Base-by-base conservation (phyloP, 352 stramenopile species). In the Albugo candida region DNA sequence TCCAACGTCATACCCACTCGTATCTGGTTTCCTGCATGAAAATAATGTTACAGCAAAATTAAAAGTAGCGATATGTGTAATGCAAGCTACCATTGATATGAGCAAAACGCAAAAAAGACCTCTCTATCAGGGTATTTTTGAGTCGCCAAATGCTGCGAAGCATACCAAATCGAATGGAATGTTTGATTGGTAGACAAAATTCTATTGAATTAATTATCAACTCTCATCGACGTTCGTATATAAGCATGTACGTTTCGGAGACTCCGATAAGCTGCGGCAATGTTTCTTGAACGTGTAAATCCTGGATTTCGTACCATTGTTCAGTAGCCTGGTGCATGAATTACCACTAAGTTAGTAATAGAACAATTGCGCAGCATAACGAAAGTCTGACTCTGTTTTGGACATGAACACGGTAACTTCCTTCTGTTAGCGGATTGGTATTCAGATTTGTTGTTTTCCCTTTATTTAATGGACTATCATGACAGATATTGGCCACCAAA, bases 301-400 rank as follows among this genome's bases (percentile, higher is more conserved):
- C 94, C 56, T 99, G 92, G 38, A 98, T 96, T 55, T 99, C 95
- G 60, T 98, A 99, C 95, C 93, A 98, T 52, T 97, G 88, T 41
- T 95, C 83, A 4, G 81, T 93, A 19, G 79, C 87, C 68, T 93
- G 64, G 52, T 20, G 17, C 17, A 47, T 17, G 27, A 36, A 18
- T 49, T 11, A 43, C 38, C 41, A 43, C 36, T 39, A 12, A 19
- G 36, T 16, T 12, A n/a, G n/a, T n/a, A n/a, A n/a, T n/a, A n/a
- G n/a, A n/a, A n/a, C n/a, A n/a, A n/a, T n/a, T n/a, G n/a, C n/a
- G n/a, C n/a, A n/a, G 38, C 38, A 43, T 43, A 24, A 43, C 3
- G 3, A 8, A 24, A 14, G 6, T 60, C 65, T 44, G 67, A 87
- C 75, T 65, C 68, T 56, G 61, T 98, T 96, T 53, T 96, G 86